Base-by-base conservation (phyloP, 257 asterid species). In the Plantago ovata region DNA sequence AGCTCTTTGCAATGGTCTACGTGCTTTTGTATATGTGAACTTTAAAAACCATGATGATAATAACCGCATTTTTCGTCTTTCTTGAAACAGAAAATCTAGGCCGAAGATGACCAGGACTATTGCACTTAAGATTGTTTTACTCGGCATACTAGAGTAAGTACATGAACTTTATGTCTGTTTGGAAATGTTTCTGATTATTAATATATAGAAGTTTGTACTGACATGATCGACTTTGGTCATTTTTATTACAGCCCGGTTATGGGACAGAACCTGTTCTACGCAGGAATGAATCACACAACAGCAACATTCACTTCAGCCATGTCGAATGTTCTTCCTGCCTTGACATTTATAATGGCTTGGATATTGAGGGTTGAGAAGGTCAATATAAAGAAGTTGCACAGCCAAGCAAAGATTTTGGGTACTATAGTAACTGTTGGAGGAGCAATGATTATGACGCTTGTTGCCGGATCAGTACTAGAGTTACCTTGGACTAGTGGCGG, bases 71-170 rank as follows among this genome's bases (percentile, higher is more conserved):
- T 22, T 23, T 13, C 13, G 2, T 52, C 7, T 24, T 23, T 14
- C 10, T 13, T 52, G 6, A 13, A 14, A 43, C 85, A 86, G 95
- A 87, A 79, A 86, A 78, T 56, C 67, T 52, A 83, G 95, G 84
- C 89, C 93, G 22, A 69, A 36, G 52, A 81, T 86, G 89, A 83
- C 82, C 0, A 2, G 69, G 23, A 22, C 69, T 13, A 47, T 79
- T 13, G 53, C 79, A 64, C 48, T 53, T 58, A 86, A 81, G 79
- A 77, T 86, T 53, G 13, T 81, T 19, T 13, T 86, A 32, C 77
- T 86, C 10, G 77, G 81, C 20, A 54, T 79, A 40, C n/a, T 81
- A 13, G 93, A 81, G 95, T 86, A 77, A 65, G 58, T 56, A 36
- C 7, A n/a, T 62, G 18, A 39, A 19, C 10, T 3, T 22, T 50